Base-by-base conservation (phyloP, 495 filamentous ascomycete species). In the Aspergillus ostianus region DNA sequence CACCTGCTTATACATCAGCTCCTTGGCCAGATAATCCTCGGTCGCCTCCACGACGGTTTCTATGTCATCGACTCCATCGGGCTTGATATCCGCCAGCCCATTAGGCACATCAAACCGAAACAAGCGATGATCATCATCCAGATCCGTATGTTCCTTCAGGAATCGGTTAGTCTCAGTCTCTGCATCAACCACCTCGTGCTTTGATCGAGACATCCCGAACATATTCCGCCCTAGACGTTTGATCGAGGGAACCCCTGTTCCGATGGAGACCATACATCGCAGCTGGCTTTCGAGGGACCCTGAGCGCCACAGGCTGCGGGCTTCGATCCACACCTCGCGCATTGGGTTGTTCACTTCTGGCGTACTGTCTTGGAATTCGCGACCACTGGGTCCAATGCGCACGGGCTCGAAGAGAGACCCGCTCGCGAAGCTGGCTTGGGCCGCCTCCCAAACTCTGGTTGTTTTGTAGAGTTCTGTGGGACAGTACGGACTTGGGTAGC, bases 371-470 rank as follows among this genome's bases (percentile, higher is more conserved):
- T 75, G 68, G 59, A 78, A 82, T 58, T 69, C 58, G 7, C 66
- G 56, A 41, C 54, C 58, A 3, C 52, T 62, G 36, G 64, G 62
- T 13, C 75, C 74, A 51, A 82, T 73, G 3, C 60, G 47, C 18
- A 83, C 71, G 0, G 77, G 71, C 17, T 79, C 73, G 67, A 83
- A 83, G 61, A 82, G 80, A 26, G 75, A 65, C 9, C 73, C 65
- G 1, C 72, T 72, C 13, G 80, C 77, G 13, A 77, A 79, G 7
- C 73, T 77, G 2, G 80, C 80, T 23, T 70, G 64, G 47, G 67
- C 72, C 9, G 77, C 81, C 61, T 83, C 67, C 77, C 77, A 84
- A 9, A 83, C 77, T 53, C 64, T 75, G 9, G 73, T 66, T 2
- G 55, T 65, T 20, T 77, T 71, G 55, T 74, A 65, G 7, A 80